A percentile compares a stretch with the other conserved stretches of the same genome.
phyloP scores from a whole-genome alignment of 1,284 basidiomycete species.

The Melanopsichium pennsylvanicum region DNA sequence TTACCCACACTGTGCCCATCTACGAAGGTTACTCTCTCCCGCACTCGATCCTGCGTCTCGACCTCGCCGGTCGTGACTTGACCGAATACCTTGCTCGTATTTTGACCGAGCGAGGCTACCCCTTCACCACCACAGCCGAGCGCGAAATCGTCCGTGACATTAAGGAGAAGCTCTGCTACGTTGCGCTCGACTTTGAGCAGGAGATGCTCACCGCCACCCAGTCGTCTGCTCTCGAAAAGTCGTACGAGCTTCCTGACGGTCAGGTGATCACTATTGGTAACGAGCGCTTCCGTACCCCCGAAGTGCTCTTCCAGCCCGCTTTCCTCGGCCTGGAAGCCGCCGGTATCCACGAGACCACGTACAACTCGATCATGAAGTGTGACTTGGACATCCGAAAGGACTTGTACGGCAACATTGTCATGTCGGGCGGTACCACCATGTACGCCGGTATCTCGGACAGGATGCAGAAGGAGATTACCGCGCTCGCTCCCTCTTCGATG shows the following conservation, averaged over 20 bases:
- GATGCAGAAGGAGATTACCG: constrained; percentile 96
- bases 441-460: constrained; percentile 96
- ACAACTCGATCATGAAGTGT: constrained; percentile 83
- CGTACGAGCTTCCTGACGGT: constrained; percentile 93
- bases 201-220: constrained; percentile 92
- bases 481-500: constrained; percentile 80
- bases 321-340: constrained; percentile 90
- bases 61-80: constrained; percentile 93
- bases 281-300: constrained; percentile 95
- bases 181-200: constrained; percentile 95
- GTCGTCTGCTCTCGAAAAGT: constrained; percentile 91
- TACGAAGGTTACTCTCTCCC: constrained; percentile 95
- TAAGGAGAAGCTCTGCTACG: constrained; percentile 98
- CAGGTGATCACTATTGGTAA: constrained; percentile 97
- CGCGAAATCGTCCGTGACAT: constrained; percentile 96
- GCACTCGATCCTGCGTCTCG: constrained; percentile 92
- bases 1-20: constrained; percentile 90
- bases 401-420: constrained; percentile 90
- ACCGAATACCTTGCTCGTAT: constrained; percentile 91
- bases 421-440: constrained; percentile 96
- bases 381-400: constrained; percentile 76
- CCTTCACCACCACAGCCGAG: constrained; percentile 90
- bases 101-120: constrained; percentile 90
- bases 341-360: constrained; percentile 95
- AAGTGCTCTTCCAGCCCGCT: constrained; percentile 95